Base-by-base conservation (phyloP, 257 asterid species). In the Primulina tabacum region DNA sequence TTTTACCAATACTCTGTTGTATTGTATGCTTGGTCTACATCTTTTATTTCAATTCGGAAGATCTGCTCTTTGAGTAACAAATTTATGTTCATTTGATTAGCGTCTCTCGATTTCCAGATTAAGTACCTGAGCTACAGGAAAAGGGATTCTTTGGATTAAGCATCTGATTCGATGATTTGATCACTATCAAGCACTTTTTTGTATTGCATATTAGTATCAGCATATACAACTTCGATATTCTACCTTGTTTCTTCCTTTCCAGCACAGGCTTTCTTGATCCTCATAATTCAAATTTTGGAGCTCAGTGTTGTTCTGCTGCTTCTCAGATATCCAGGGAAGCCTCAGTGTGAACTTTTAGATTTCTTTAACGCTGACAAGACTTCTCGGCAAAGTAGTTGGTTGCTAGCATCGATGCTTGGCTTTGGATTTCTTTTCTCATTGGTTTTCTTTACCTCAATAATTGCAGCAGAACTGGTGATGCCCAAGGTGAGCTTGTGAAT, bases 401-500 rank as follows among this genome's bases (percentile, higher is more conserved):
- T 88, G 76, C 82, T 88, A 70, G 85, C 90, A 29, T 75, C 93
- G 8, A 62, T 64, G 33, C 68, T 84, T 69, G 96, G 98, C 63
- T 77, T 81, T 37, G 83, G 82, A 20, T 79, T 82, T 71, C 89
- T 92, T 56, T 76, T 90, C 62, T 61, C 87, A 10, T 58, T 82
- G 77, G 86, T 90, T 62, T 72, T 84, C 72, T n/a, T 80, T 28
- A 82, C 95, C 67, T 90, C 98, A 11, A 28, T 76, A 61, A 32
- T 84, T 68, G 86, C 86, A 21, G 87, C 82, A 69, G 75, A 63
- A 40, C 61, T 86, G 67, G 59, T 82, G 28, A 91, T 80, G 34
- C 77, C 82, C 66, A 85, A 86, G 92, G 96, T 92, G 59, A 68
- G 73, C 32, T 69, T 62, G 12, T 38, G 52, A 21, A 4, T 32